phyloP scores from a whole-genome alignment of 176 grass and related monocot species.

The Ensete glaucum region DNA sequence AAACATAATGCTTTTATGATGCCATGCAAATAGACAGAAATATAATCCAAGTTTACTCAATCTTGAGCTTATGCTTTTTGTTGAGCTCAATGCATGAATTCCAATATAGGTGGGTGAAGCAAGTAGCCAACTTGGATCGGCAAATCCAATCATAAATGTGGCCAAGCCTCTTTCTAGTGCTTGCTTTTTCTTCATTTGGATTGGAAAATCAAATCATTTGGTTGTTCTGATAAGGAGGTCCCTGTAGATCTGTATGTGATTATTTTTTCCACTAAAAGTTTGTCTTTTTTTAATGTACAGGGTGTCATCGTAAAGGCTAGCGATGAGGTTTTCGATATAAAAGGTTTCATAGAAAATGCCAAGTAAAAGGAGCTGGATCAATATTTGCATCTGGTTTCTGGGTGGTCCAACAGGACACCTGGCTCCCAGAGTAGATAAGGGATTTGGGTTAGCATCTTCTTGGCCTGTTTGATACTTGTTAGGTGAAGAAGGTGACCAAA shows the following conservation, averaged over 20 bases:
- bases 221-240: too few species aligned
- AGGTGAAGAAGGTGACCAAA: too few species aligned
- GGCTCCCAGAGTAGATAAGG: neutral
- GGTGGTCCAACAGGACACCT: neutral
- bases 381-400: neutral
- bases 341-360: constrained; percentile 42
- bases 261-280: neutral
- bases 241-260: too few species aligned
- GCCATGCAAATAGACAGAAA: neutral
- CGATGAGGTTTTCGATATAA: constrained; percentile 65
- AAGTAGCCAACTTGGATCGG: too few species aligned
- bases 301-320: constrained; percentile 59
- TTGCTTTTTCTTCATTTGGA: neutral
- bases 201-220: neutral
- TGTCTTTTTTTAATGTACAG: constrained; percentile 28
- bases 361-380: constrained; percentile 16
- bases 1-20: neutral
- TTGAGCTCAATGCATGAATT: too few species aligned
- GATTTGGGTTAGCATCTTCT: too few species aligned
- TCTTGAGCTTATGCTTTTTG: too few species aligned
- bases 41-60: too few species aligned
- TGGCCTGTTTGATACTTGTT: too few species aligned
- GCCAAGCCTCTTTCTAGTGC: neutral
- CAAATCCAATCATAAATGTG: neutral
- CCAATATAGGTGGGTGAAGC: too few species aligned